A percentile compares a stretch with the other conserved stretches of the same genome.
Conservation (phyloP, 495 filamentous ascomycete genomes). For the Daldinia decipiens region DNA sequence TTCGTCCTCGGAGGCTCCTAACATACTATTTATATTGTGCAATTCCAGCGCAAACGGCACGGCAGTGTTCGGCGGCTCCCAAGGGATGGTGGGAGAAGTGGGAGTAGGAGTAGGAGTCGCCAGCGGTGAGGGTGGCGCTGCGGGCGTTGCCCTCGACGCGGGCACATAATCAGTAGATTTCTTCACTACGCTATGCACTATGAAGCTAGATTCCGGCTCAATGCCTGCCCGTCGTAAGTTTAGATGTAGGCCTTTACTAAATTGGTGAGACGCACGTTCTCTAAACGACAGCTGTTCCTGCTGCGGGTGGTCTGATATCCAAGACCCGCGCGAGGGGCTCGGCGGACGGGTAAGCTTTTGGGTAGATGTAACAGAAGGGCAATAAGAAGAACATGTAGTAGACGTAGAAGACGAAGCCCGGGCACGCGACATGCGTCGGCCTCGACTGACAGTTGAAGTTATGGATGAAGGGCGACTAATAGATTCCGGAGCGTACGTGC, state of each 20-base stretch:
- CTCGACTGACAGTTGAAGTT: background rate
- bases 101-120: background rate
- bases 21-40: background rate
- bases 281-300: slow-evolving; percentile 23
- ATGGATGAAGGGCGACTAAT: background rate
- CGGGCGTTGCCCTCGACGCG: background rate
- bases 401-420: background rate
- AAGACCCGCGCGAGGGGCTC: slow-evolving; percentile 27
- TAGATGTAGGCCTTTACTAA: slow-evolving; percentile 3
- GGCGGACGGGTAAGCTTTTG: background rate
- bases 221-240: slow-evolving; percentile 22
- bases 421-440: background rate
- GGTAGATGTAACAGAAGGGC: background rate
- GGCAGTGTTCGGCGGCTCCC: background rate
- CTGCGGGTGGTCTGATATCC: slow-evolving; percentile 13
- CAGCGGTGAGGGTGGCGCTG: background rate
- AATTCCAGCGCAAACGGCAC: background rate
- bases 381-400: background rate
- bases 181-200: slow-evolving; percentile 29
- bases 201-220: slow-evolving; percentile 23
- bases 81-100: background rate
- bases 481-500: background rate
- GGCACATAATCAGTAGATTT: background rate
- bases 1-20: background rate
- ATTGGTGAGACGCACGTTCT: slow-evolving; percentile 13